Percentiles rank a stretch among this genome's conserved stretches.
phyloP scores from a whole-genome alignment of 78 protist genomes.

The Polysphondylium violaceum region DNA sequence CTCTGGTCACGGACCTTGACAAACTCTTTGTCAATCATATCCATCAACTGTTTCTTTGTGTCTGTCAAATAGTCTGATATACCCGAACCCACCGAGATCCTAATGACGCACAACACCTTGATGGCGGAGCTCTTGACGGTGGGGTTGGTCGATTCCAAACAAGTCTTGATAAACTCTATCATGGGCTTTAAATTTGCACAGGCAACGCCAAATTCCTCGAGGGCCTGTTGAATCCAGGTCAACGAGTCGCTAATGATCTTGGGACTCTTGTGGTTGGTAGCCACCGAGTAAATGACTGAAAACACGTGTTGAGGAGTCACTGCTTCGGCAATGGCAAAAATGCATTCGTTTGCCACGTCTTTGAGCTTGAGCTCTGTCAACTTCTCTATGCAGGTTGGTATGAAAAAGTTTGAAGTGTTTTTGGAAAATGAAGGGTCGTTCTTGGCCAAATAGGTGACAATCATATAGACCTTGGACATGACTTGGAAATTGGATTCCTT shows the following conservation, averaged over 20 bases:
- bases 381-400: slow-evolving; percentile 17
- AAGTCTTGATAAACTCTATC: slow-evolving; percentile 36
- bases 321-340: background rate
- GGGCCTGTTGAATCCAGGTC: slow-evolving; percentile 46
- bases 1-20: slow-evolving; percentile 36
- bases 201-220: slow-evolving; percentile 68
- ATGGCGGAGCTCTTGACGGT: slow-evolving; percentile 41
- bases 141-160: slow-evolving; percentile 33
- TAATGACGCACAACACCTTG: slow-evolving; percentile 29
- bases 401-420: background rate
- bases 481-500: slow-evolving; percentile 73
- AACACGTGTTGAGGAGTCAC: slow-evolving; percentile 46
- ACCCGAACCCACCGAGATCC: slow-evolving; percentile 14
- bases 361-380: slow-evolving; percentile 49
- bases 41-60: slow-evolving; percentile 28
- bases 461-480: background rate
- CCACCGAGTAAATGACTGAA: background rate
- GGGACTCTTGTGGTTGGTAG: slow-evolving; percentile 36
- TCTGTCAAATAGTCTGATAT: slow-evolving; percentile 37
- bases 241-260: slow-evolving; percentile 18
- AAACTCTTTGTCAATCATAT: slow-evolving; percentile 47
- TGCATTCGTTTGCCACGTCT: background rate
- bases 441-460: background rate
- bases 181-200: slow-evolving; percentile 19
- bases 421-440: slow-evolving; percentile 15